phyloP scores from a whole-genome alignment of 805 yeast genomes.

The Candida glaebosa region DNA sequence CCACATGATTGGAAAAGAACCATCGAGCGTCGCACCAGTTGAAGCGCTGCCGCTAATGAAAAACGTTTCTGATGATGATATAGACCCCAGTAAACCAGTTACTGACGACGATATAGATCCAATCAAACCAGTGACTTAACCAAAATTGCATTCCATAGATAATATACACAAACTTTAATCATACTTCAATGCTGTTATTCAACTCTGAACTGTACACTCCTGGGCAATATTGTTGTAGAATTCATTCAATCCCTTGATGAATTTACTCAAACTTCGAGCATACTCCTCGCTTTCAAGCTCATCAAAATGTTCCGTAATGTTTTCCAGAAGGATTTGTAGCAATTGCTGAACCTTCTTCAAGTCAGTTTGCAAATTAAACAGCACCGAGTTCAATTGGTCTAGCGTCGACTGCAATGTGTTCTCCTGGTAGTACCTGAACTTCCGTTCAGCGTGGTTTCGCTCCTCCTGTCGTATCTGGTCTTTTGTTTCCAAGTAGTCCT shows the following conservation, averaged over 20 bases:
- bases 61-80: background rate
- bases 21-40: conserved; percentile 7
- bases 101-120: background rate
- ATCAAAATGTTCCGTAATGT: conserved; percentile 1
- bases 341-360: conserved; percentile 7
- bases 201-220: background rate
- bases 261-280: conserved; percentile 12
- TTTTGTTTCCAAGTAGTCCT: conserved; percentile 24
- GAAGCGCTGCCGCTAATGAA: too few species aligned
- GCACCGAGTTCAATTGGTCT: conserved; percentile 11
- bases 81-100: background rate
- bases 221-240: conserved; percentile 6
- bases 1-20: conserved; percentile 24
- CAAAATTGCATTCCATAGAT: background rate
- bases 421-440: conserved; percentile 12
- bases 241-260: conserved; percentile 16
- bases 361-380: conserved; percentile 10
- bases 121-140: background rate
- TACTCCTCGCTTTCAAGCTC: conserved; percentile 13
- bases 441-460: conserved; percentile 7
- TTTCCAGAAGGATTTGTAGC: conserved; percentile 4
- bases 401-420: conserved; percentile 12
- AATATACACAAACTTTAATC: too few species aligned
- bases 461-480: conserved; percentile 18
- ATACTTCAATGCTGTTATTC: too few species aligned